phyloP scores from a whole-genome alignment of 208 protist genomes.

The Trypanosoma congolense region DNA sequence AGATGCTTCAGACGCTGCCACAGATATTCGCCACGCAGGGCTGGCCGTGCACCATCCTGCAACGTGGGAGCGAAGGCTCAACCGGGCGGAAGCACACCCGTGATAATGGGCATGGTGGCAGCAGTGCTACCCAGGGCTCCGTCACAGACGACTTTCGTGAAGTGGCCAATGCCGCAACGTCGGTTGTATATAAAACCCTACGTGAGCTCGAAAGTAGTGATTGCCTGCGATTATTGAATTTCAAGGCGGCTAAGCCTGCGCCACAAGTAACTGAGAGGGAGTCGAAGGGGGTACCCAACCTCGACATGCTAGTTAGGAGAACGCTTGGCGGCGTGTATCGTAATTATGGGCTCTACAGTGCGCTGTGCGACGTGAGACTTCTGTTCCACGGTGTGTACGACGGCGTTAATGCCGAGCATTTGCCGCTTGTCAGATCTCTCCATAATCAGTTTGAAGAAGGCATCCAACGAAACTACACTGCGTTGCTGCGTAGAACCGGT shows the following conservation, averaged over 20 bases:
- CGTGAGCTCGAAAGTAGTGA: conserved; percentile 16
- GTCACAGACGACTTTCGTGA: too few relatives aligned
- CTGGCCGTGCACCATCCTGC: conserved; percentile 42
- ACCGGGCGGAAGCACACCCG: not conserved
- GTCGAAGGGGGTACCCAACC: conserved; percentile 17
- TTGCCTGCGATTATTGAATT: conserved; percentile 12
- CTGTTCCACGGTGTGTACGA: conserved; percentile 34
- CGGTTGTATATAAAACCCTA: conserved; percentile 22
- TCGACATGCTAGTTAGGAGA: conserved; percentile 29
- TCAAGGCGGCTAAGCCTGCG: not conserved
- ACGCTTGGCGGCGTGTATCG: conserved; percentile 45
- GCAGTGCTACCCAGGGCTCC: too few relatives aligned
- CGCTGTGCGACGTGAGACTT: conserved; percentile 42
- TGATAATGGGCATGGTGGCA: not conserved
- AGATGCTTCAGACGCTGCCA: conserved; percentile 16
- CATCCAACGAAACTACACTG: conserved; percentile 11
- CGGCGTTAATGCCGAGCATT: conserved; percentile 8
- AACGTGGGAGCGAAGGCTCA: conserved; percentile 4
- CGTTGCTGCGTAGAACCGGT: conserved; percentile 14
- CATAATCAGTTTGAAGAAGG: conserved; percentile 16
- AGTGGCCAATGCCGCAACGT: conserved; percentile 16
- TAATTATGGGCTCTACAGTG: conserved; percentile 39
- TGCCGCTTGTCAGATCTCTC: not conserved
- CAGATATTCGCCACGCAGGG: conserved; percentile 26
- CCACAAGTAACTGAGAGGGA: conserved; percentile 4